phyloP scores from a whole-genome alignment of 129 eudicot species.

The Tagetes erecta region DNA sequence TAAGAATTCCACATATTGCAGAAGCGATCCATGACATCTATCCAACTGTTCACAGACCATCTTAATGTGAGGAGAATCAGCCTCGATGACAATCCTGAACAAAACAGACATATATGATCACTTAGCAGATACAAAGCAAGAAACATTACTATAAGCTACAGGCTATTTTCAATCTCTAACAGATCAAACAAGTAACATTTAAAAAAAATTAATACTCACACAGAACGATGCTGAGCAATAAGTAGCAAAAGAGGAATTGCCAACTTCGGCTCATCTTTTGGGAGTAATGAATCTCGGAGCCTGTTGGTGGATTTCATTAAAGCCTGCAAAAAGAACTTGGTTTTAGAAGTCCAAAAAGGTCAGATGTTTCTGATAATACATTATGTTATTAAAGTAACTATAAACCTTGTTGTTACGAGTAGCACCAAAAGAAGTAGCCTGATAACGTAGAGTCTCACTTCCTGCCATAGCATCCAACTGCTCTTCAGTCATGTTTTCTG shows the following conservation, averaged over 20 bases:
- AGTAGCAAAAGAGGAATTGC: conserved; percentile 95
- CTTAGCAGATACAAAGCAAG: conserved; percentile 8
- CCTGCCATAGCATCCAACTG: conserved; percentile 99
- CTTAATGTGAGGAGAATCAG: conserved; percentile 87
- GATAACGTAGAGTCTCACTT: conserved; percentile 88
- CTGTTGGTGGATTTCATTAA: conserved; percentile 90
- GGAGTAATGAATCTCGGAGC: conserved; percentile 85
- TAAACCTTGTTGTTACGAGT: conserved; percentile 91
- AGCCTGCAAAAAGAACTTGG: conserved; percentile 50
- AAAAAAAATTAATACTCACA: conserved; percentile 49
- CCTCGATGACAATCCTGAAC: conserved; percentile 84
- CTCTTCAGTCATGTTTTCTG: conserved; percentile 99
- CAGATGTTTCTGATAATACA: conserved; percentile 6
- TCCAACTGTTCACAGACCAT: conserved; percentile 98
- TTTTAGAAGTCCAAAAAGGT: conserved; percentile 17
- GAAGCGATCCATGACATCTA: conserved; percentile 97
- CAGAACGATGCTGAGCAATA: conserved; percentile 97
- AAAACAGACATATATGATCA: conserved; percentile 29
- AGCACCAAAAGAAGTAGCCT: conserved; percentile 92
- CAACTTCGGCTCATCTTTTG: conserved; percentile 91
- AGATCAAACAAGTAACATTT: too few relatives aligned
- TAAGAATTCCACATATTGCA: conserved; percentile 92
- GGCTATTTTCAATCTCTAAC: too few relatives aligned
- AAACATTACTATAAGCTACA: conserved; percentile 1
- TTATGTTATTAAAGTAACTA: neutral